Conservation (phyloP, 352 stramenopile species). For the Phytophthora kernoviae region DNA sequence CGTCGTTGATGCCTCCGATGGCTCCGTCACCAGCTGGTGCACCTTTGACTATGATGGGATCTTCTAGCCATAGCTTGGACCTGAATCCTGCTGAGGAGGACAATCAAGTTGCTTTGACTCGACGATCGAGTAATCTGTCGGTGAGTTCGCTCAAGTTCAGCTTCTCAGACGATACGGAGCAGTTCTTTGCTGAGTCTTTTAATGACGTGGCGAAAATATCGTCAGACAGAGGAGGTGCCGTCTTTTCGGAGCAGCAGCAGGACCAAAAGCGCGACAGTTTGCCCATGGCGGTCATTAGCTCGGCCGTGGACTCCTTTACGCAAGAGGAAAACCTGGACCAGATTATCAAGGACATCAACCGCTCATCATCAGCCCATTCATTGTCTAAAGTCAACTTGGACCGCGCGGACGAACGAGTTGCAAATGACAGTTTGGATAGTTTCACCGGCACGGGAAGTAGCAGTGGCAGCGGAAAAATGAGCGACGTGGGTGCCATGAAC, state of each 20-base stretch:
- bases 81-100: slow-evolving; percentile 43
- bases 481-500: slow-evolving; percentile 17
- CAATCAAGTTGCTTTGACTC: slow-evolving; percentile 34
- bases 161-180: slow-evolving; percentile 69
- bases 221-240: slow-evolving; percentile 22
- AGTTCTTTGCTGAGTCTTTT: slow-evolving; percentile 67
- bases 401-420: slow-evolving; percentile 3
- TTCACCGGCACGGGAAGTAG: slow-evolving; percentile 37
- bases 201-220: slow-evolving; percentile 53
- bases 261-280: slow-evolving; percentile 67
- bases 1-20: slow-evolving; percentile 32
- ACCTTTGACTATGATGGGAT: slow-evolving; percentile 31
- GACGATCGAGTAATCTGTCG: slow-evolving; percentile 67
- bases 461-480: slow-evolving; percentile 32
- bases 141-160: slow-evolving; percentile 76
- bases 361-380: slow-evolving; percentile 45
- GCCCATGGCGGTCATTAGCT: slow-evolving; percentile 68
- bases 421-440: slow-evolving; percentile 25
- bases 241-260: slow-evolving; percentile 32
- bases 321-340: slow-evolving; percentile 76
- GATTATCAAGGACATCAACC: slow-evolving; percentile 80
- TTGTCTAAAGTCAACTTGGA: slow-evolving; percentile 38
- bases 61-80: slow-evolving; percentile 37
- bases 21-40: slow-evolving; percentile 35
- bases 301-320: slow-evolving; percentile 73